phyloP scores from a whole-genome alignment of 768 basidiomycete species.

The Hericium rajendrae region DNA sequence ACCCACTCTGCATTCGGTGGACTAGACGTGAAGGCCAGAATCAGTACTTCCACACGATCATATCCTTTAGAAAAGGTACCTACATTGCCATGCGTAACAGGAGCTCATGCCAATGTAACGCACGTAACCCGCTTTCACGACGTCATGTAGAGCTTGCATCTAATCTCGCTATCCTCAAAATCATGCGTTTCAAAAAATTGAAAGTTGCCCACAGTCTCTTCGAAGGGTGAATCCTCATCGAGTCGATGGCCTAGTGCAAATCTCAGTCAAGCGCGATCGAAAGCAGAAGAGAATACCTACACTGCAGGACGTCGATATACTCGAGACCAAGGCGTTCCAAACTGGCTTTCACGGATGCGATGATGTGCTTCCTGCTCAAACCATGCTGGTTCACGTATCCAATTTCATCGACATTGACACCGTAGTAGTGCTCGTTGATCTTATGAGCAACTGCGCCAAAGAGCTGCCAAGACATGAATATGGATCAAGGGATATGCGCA shows the following conservation, averaged over 20 bases:
- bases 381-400: conserved; percentile 28
- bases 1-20: conserved; percentile 2
- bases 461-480: neutral
- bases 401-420: conserved; percentile 22
- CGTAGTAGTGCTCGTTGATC: conserved; percentile 22
- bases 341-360: conserved; percentile 33
- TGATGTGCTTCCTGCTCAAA: conserved; percentile 47
- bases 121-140: conserved; percentile 28
- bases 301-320: conserved; percentile 51
- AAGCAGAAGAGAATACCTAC: conserved; percentile 16
- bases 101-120: conserved; percentile 25
- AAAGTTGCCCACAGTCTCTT: conserved; percentile 12
- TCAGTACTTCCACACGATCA: neutral
- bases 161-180: neutral
- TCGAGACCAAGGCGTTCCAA: conserved; percentile 35
- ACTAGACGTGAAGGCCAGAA: neutral
- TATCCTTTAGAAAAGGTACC: neutral
- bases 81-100: conserved; percentile 20
- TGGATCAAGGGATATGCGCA: neutral
- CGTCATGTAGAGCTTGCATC: conserved; percentile 32
- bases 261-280: neutral
- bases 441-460: neutral
- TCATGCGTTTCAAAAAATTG: neutral
- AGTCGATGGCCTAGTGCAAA: conserved; percentile 19
- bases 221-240: conserved; percentile 26